These are phyloP conservation scores for Daldinia sp. DNA, from an alignment of 2,329 filamentous ascomycete species.

Conservation along the genomic window DNA sequence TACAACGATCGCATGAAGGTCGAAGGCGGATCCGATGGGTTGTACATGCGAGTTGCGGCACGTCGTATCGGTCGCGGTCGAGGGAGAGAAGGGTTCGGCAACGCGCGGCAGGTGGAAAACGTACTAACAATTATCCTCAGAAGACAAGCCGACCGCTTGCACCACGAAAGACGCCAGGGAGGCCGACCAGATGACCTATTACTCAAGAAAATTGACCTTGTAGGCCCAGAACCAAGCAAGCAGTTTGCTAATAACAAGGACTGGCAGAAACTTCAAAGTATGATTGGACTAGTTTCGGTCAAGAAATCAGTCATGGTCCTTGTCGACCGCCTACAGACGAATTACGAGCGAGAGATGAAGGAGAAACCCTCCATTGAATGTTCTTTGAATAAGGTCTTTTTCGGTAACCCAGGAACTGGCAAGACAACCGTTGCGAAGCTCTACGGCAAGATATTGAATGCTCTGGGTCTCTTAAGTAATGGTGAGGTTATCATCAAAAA, in stretches of 20 bases:
- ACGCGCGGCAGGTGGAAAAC: conserved; percentile 73
- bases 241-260: conserved; percentile 32
- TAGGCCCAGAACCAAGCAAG: conserved; percentile 59
- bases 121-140: conserved; percentile 59
- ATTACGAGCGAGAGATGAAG: conserved; percentile 42
- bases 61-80: conserved; percentile 69
- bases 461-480: conserved; percentile 50
- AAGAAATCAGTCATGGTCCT: conserved; percentile 51
- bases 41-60: conserved; percentile 69
- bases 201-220: conserved; percentile 72
- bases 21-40: conserved; percentile 49
- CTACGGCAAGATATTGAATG: conserved; percentile 43
- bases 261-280: conserved; percentile 46
- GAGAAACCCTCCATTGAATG: conserved; percentile 41
- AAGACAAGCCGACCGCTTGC: conserved; percentile 66
- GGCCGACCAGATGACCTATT: conserved; percentile 62
- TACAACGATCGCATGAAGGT: conserved; percentile 50
- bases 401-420: conserved; percentile 45
- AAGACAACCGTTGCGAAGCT: conserved; percentile 47
- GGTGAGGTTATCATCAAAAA: conserved; percentile 70
- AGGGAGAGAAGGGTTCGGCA: conserved; percentile 71
- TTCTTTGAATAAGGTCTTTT: conserved; percentile 43
- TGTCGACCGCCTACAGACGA: conserved; percentile 46
- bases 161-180: conserved; percentile 53
- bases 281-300: conserved; percentile 40